Conservation (phyloP, 305 asterid genomes). For the Fraxinus floribunda region DNA sequence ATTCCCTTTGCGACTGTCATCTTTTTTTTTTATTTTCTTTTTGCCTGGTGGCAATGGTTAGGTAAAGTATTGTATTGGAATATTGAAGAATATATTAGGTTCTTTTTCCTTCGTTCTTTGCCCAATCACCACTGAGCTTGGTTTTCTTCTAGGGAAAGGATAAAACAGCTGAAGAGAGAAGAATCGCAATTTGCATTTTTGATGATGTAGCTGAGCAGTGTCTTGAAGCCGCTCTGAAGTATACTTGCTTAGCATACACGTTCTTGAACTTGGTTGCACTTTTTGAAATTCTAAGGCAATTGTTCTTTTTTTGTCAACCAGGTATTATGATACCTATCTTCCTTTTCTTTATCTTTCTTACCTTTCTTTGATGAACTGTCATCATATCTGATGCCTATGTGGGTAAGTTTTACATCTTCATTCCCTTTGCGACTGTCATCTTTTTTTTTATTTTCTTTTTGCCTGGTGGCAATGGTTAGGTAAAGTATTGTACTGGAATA, state of each 20-base stretch:
- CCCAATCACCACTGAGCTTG: not conserved
- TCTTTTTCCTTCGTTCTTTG: not conserved
- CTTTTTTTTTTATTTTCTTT: not conserved
- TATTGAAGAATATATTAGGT: not conserved
- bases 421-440: conserved; percentile 8
- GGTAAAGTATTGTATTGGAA: not conserved
- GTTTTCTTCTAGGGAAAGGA: conserved; percentile 67
- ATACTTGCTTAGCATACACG: conserved; percentile 18
- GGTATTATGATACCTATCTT: conserved; percentile 86
- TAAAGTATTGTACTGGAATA: not conserved
- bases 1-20: conserved; percentile 9
- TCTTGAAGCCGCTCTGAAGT: conserved; percentile 83
- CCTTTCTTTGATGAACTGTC: conserved; percentile 85
- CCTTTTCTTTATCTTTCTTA: conserved; percentile 88
- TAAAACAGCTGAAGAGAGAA: conserved; percentile 90
- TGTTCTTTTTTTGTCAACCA: conserved; percentile 31
- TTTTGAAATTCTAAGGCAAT: conserved; percentile 11
- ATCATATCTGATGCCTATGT: conserved; percentile 86
- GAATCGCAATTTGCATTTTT: conserved; percentile 92
- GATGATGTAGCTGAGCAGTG: conserved; percentile 98
- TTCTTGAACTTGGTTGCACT: conserved; percentile 11
- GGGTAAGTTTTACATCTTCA: conserved; percentile 57
- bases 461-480: not conserved
- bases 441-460: not conserved
- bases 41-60: not conserved